Evolutionary conservation across 495 filamentous ascomycete genomes (phyloP).

Genomic region (Stereocaulon alpinum): DNA sequence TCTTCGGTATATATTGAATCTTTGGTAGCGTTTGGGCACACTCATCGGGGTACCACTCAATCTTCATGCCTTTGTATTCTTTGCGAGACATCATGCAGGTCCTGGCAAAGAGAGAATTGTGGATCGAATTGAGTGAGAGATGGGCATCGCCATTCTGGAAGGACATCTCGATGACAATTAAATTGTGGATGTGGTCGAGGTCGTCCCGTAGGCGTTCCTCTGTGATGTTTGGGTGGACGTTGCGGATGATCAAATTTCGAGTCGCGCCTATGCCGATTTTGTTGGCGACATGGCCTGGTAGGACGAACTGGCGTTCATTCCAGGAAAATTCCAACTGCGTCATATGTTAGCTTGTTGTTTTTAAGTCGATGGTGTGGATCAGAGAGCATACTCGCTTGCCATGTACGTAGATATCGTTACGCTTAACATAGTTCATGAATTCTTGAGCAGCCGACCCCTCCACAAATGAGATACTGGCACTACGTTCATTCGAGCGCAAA

Average conservation of each 20-base stretch:
- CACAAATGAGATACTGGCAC: conserved; percentile 62
- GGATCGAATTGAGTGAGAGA: conserved; percentile 68
- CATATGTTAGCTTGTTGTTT: conserved; percentile 17
- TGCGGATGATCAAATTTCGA: conserved; percentile 61
- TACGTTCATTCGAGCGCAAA: conserved; percentile 49
- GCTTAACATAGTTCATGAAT: conserved; percentile 55
- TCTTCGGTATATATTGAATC: conserved; percentile 24
- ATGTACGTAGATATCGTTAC: conserved; percentile 58
- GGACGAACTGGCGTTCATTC: conserved; percentile 63
- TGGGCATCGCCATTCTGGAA: conserved; percentile 48
- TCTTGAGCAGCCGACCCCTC: conserved; percentile 49
- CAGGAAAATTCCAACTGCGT: conserved; percentile 58
- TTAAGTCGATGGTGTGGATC: not conserved
- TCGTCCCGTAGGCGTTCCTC: conserved; percentile 58
- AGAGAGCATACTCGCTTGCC: conserved; percentile 50
- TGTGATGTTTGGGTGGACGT: conserved; percentile 47
- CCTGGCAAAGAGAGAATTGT: conserved; percentile 62
- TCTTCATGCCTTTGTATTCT: conserved; percentile 62
- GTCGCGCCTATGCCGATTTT: conserved; percentile 65
- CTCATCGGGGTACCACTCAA: conserved; percentile 66
- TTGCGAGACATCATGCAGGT: conserved; percentile 69
- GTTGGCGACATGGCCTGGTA: conserved; percentile 53
- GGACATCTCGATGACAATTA: conserved; percentile 57
- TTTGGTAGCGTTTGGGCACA: conserved; percentile 53
- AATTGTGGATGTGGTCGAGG: conserved; percentile 72